phyloP scores from a whole-genome alignment of 768 basidiomycete genomes.

The Tricholoma sp. region DNA sequence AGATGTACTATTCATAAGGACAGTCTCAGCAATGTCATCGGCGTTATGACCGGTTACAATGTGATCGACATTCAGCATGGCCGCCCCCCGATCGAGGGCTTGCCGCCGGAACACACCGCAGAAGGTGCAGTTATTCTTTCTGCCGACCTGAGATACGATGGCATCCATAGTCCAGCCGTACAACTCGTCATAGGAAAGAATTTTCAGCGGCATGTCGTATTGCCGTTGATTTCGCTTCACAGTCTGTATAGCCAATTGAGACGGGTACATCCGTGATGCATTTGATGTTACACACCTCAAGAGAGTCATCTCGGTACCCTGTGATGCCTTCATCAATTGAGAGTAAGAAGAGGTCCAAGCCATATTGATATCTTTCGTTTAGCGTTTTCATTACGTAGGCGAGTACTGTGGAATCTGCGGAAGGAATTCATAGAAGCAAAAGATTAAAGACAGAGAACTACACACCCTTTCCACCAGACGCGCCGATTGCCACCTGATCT shows the following conservation, averaged over 20 bases:
- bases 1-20: slow-evolving; percentile 93
- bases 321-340: slow-evolving; percentile 99
- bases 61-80: slow-evolving; percentile 85
- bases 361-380: slow-evolving; percentile 92
- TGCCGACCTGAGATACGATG: slow-evolving; percentile 90
- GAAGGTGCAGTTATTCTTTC: slow-evolving; percentile 98
- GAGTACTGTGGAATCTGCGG: slow-evolving; percentile 90
- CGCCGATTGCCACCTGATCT: slow-evolving; percentile 94
- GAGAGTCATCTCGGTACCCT: slow-evolving; percentile 94
- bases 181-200: slow-evolving; percentile 91
- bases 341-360: slow-evolving; percentile 83
- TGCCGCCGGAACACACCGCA: slow-evolving; percentile 97
- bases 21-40: slow-evolving; percentile 98
- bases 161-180: slow-evolving; percentile 99
- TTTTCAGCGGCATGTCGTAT: slow-evolving; percentile 93
- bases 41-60: slow-evolving; percentile 99
- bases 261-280: background rate
- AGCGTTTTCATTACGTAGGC: slow-evolving; percentile 96
- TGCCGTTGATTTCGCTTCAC: slow-evolving; percentile 97
- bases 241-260: slow-evolving; percentile 49
- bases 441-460: background rate
- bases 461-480: slow-evolving; percentile 94
- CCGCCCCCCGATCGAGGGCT: slow-evolving; percentile 92
- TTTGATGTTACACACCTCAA: slow-evolving; percentile 56
- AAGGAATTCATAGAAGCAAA: background rate